Conservation (phyloP, 2,329 filamentous ascomycete genomes). For the Elsinoe arachidis region DNA sequence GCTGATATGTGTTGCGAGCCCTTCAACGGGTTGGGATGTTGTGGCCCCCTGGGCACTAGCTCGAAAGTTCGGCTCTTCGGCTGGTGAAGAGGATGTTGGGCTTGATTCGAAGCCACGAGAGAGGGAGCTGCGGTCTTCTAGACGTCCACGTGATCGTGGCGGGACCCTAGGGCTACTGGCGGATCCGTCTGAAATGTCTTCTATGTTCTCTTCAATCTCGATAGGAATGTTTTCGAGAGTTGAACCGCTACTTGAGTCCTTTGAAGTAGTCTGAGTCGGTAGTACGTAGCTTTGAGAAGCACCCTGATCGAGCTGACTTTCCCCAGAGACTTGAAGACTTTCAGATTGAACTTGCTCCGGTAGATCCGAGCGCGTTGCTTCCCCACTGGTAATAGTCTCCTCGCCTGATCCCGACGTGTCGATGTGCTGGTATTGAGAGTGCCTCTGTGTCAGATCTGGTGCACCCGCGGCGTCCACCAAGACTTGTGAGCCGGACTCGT, state of each 20-base stretch:
- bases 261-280: conserved; percentile 6
- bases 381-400: neutral
- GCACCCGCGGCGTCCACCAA: conserved; percentile 16
- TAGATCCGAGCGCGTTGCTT: conserved; percentile 10
- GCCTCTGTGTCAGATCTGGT: conserved; percentile 14
- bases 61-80: neutral
- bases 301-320: conserved; percentile 19
- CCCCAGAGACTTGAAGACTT: conserved; percentile 17
- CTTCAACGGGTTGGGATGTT: neutral
- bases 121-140: neutral
- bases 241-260: neutral
- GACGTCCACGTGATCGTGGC: neutral
- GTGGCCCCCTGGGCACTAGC: neutral
- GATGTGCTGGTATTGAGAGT: conserved; percentile 16
- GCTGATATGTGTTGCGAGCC: neutral
- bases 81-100: neutral
- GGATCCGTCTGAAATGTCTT: conserved; percentile 6
- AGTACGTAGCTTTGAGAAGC: conserved; percentile 8
- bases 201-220: neutral
- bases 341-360: neutral
- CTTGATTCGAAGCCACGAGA: neutral
- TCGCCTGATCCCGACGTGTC: conserved; percentile 9
- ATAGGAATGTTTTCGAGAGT: neutral
- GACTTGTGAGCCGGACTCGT: neutral
- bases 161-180: neutral